These are phyloP conservation scores for Apiotrichum laibachii DNA, from an alignment of 1,284 basidiomycete species.

Conservation along the genomic window DNA sequence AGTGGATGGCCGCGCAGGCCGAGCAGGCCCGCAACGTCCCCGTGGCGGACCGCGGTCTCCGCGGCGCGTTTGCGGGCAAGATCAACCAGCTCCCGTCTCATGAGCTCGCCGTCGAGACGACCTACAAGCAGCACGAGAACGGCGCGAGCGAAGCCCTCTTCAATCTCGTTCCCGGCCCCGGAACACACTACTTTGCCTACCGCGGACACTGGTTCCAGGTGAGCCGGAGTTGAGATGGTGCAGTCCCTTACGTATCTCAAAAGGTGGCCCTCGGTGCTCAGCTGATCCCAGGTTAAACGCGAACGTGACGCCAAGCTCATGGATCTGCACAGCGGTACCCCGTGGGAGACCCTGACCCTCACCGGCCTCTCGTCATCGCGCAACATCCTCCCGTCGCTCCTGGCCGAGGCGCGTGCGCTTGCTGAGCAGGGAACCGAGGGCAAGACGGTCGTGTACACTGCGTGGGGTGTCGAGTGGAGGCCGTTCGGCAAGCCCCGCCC, in stretches of 20 bases:
- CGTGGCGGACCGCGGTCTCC: slow-evolving; percentile 21
- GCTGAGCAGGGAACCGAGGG: slow-evolving; percentile 85
- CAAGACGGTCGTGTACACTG: slow-evolving; percentile 92
- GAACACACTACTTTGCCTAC: slow-evolving; percentile 90
- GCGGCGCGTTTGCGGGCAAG: slow-evolving; percentile 29
- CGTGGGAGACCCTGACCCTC: slow-evolving; percentile 96
- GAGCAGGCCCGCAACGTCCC: slow-evolving; percentile 27
- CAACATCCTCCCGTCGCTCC: slow-evolving; percentile 71
- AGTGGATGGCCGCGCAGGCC: slow-evolving; percentile 76
- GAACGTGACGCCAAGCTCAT: slow-evolving; percentile 90
- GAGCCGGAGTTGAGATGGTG: slow-evolving; percentile 26
- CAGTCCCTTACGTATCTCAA: neutral
- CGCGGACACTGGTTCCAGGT: slow-evolving; percentile 86
- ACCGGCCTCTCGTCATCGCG: slow-evolving; percentile 88
- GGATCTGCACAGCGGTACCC: slow-evolving; percentile 83
- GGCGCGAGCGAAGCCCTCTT: slow-evolving; percentile 83
- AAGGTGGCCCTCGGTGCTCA: no score
- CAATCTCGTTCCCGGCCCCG: slow-evolving; percentile 91
- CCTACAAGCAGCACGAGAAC: slow-evolving; percentile 80
- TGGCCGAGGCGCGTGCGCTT: slow-evolving; percentile 82
- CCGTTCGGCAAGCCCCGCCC: slow-evolving; percentile 90
- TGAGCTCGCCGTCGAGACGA: slow-evolving; percentile 92
- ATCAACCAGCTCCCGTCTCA: slow-evolving; percentile 70
- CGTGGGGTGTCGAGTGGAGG: slow-evolving; percentile 94
- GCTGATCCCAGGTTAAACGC: slow-evolving; percentile 67